Evolutionary conservation across 2,329 filamentous ascomycete species (phyloP), one percentile per base, ranked within the genome.

Genomic region (Tympanopsis confertula): DNA sequence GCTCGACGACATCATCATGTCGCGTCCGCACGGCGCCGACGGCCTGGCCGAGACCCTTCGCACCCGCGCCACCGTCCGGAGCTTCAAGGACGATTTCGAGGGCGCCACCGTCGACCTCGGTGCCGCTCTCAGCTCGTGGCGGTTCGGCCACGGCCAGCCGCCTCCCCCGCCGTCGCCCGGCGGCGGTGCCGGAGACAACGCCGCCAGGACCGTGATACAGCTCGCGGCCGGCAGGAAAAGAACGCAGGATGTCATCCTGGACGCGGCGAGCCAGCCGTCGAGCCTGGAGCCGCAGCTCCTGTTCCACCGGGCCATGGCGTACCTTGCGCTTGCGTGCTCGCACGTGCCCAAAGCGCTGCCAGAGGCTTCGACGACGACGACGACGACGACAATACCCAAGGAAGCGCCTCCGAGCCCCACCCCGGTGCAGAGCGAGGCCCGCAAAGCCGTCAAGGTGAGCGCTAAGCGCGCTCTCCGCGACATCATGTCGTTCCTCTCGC

Each of bases 391-490:
- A 39, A 15, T 39, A 44, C 19, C 37, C 41, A 20, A 48, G 50
- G 50, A 58, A 41, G 57, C 57, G 38, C 47, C 53, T 7, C 51
- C 50, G 49, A 10, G 7, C 7, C 7, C 26, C 5, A 41, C 38
- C n/a, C 19, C 35, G 28, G 22, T 32, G 47, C 15, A 44, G 41
- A 40, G 42, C 14, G 30, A 20, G 47, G 71, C 72, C 33, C 71
- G 81, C 33, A 86, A 82, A 54, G 59, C 71, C 19, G 79, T 89
- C 45, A 83, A 84, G 47, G 68, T 69, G 1, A 78, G 82, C 56
- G 85, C 85, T 3, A 88, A 85, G 56, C 72, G 78, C 39, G 84
- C 85, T 1, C 59, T 91, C 17, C 71, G 79, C 41, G 85, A 91
- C 57, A 87, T 83, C 52, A 64, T 78, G 47, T 65, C 71, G 17